phyloP scores from a whole-genome alignment of 1,284 basidiomycete genomes.

The Microbotryum silenes-acaulis region DNA sequence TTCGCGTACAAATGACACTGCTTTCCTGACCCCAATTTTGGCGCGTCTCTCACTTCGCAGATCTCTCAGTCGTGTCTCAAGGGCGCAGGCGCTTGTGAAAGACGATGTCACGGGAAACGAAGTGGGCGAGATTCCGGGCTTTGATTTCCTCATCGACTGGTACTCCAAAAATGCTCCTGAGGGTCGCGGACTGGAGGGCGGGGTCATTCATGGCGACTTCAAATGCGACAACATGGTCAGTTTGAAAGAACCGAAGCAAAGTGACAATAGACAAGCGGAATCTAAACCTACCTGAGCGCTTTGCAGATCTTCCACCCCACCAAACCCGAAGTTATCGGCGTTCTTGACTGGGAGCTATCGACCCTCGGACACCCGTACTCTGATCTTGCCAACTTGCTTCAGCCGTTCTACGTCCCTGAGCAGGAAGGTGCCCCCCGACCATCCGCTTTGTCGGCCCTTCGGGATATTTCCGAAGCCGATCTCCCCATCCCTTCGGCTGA shows the following conservation, averaged over 20 bases:
- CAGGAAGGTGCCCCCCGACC: constrained; percentile 42
- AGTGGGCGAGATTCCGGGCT: constrained; percentile 61
- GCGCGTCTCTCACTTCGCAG: background rate
- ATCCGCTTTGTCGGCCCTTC: constrained; percentile 9
- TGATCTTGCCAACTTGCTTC: constrained; percentile 83
- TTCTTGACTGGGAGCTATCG: constrained; percentile 93
- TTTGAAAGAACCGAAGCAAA: background rate
- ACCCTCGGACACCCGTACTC: constrained; percentile 68
- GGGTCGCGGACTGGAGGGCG: constrained; percentile 53
- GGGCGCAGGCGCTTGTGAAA: constrained; percentile 58
- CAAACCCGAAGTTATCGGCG: constrained; percentile 83
- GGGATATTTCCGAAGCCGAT: constrained; percentile 47
- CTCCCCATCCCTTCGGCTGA: constrained; percentile 58
- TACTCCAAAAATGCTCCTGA: constrained; percentile 65
- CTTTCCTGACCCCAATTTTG: background rate
- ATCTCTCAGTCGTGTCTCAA: constrained; percentile 65
- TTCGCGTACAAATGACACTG: background rate
- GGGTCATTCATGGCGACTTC: constrained; percentile 88
- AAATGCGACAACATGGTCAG: constrained; percentile 79
- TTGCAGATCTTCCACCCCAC: constrained; percentile 73
- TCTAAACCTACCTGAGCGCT: background rate
- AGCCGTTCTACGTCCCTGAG: constrained; percentile 63
- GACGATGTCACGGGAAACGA: constrained; percentile 56
- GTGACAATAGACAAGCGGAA: background rate
- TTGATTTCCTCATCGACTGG: constrained; percentile 66